phyloP scores from a whole-genome alignment of 2,329 filamentous ascomycete species.

The Aspergillaceae sp. region DNA sequence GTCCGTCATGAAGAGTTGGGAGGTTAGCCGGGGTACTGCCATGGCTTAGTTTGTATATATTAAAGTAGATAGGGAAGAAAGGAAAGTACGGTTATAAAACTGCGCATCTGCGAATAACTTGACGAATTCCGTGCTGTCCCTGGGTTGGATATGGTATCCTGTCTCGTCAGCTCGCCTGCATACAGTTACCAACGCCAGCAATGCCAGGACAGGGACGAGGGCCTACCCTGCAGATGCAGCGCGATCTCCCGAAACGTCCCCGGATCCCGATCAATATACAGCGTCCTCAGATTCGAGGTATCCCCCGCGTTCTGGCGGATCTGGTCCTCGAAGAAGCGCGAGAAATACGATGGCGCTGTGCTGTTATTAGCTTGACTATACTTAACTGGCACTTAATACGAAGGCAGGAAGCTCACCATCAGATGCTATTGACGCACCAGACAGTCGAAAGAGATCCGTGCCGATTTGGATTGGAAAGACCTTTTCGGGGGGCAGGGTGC shows the following conservation, averaged over 20 bases:
- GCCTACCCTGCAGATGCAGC: constrained; percentile 67
- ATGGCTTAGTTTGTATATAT: background rate
- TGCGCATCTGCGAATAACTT: constrained; percentile 90
- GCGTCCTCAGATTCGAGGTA: constrained; percentile 57
- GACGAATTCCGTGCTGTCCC: constrained; percentile 79
- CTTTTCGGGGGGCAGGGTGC: constrained; percentile 46
- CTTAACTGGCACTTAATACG: background rate
- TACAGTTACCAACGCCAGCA: constrained; percentile 3
- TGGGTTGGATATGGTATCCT: constrained; percentile 76
- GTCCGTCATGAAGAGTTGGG: constrained; percentile 81
- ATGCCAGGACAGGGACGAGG: background rate
- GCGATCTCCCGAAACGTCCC: constrained; percentile 82
- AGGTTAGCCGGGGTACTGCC: constrained; percentile 67
- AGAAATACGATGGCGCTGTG: constrained; percentile 89
- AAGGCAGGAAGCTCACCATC: constrained; percentile 52
- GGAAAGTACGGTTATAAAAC: constrained; percentile 68
- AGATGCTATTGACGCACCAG: constrained; percentile 61
- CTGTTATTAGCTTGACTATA: no score
- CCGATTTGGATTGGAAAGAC: constrained; percentile 65
- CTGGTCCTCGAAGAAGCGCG: constrained; percentile 84
- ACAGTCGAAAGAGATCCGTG: constrained; percentile 58
- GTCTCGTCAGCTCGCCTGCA: background rate
- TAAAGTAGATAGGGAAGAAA: background rate
- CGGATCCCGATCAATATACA: constrained; percentile 94
- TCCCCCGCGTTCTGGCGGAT: constrained; percentile 52